A percentile compares a stretch with the other conserved stretches of the same genome.
Evolutionary conservation across 371 early-diverging fungal genomes (phyloP).

Genomic region (Rhizopus delemar): DNA sequence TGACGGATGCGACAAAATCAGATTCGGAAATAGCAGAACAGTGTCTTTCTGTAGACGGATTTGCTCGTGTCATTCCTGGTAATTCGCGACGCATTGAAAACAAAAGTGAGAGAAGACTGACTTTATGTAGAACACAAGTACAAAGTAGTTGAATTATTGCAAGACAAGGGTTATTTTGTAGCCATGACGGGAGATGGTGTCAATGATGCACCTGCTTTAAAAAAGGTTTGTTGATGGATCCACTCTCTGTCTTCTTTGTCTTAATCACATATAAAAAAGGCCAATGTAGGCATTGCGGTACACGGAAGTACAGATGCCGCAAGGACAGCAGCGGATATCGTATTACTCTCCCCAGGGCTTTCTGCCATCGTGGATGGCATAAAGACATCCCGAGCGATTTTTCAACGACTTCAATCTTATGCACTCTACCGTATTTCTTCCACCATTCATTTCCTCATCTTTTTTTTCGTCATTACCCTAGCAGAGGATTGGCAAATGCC

Average conservation of each 20-base stretch:
- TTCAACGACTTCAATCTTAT: conserved; percentile 89
- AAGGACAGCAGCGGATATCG: conserved; percentile 91
- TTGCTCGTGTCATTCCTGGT: conserved; percentile 72
- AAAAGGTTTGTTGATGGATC: conserved; percentile 52
- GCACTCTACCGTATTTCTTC: conserved; percentile 90
- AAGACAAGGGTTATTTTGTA: conserved; percentile 71
- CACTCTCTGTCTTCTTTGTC: neutral
- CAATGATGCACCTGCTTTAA: conserved; percentile 87
- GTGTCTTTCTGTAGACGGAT: conserved; percentile 72
- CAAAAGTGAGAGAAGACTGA: conserved; percentile 18
- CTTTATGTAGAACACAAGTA: conserved; percentile 80
- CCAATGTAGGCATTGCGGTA: conserved; percentile 87
- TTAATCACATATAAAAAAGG: conserved; percentile 20
- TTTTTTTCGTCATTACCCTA: conserved; percentile 86
- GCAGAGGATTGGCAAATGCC: conserved; percentile 81
- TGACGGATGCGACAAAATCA: conserved; percentile 65
- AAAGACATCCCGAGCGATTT: conserved; percentile 81
- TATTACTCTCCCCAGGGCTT: conserved; percentile 83
- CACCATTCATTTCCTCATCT: conserved; percentile 87
- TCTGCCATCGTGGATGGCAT: conserved; percentile 89
- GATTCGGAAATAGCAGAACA: conserved; percentile 58
- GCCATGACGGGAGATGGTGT: conserved; percentile 92
- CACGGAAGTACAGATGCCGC: conserved; percentile 92
- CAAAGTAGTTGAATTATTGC: conserved; percentile 75
- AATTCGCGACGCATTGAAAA: conserved; percentile 18